phyloP scores from a whole-genome alignment of 2,329 filamentous ascomycete genomes.

The Leptographium lundbergii region DNA sequence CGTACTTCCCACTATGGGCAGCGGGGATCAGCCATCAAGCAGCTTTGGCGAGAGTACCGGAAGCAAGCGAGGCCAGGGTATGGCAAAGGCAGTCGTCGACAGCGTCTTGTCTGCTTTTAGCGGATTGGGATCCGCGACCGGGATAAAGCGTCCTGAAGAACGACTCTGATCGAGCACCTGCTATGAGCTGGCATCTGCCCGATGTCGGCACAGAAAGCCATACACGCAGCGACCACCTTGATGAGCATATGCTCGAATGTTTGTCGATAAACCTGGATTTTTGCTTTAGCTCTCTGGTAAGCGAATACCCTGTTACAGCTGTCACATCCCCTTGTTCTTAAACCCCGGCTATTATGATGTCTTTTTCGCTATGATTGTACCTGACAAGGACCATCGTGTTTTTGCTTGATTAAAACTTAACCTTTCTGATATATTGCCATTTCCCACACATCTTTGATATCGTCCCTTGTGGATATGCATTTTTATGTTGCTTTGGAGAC shows the following conservation, averaged over 20 bases:
- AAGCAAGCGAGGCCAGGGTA: constrained; percentile 42
- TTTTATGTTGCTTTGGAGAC: not conserved
- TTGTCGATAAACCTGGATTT: not conserved
- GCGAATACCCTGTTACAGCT: not conserved
- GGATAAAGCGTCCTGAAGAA: constrained; percentile 28
- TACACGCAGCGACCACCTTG: not conserved
- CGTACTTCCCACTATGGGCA: constrained; percentile 83
- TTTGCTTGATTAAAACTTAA: constrained; percentile 11
- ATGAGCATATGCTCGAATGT: not conserved
- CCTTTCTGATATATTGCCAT: constrained; percentile 6
- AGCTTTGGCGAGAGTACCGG: constrained; percentile 24
- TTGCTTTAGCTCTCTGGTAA: not conserved
- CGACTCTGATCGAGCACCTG: constrained; percentile 13
- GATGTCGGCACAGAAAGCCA: not conserved
- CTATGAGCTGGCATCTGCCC: not conserved
- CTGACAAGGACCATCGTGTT: constrained; percentile 8
- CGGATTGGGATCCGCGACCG: constrained; percentile 26
- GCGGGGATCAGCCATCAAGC: constrained; percentile 32
- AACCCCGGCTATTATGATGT: constrained; percentile 9
- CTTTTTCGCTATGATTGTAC: constrained; percentile 15
- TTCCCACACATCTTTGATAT: not conserved
- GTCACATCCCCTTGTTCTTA: not conserved
- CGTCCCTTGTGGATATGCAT: not conserved
- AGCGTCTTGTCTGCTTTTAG: constrained; percentile 39
- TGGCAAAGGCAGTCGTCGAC: constrained; percentile 55